Conservation (phyloP, 129 eudicot genomes). For the Flaveria brownii region DNA sequence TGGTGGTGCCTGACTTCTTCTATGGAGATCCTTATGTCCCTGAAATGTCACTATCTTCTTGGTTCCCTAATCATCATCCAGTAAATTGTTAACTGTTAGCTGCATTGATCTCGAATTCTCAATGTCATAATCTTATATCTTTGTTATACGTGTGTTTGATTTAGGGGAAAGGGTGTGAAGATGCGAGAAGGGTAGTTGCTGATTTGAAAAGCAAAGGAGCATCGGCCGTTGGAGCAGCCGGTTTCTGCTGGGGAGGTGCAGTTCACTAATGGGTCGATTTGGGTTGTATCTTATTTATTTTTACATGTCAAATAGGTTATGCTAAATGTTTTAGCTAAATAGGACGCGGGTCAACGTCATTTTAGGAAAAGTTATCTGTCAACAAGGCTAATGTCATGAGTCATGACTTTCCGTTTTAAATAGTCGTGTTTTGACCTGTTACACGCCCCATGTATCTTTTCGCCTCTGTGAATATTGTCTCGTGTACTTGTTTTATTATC, state of each 20-base stretch:
- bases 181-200: constrained; percentile 52
- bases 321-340: neutral
- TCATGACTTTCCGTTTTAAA: neutral
- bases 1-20: constrained; percentile 73
- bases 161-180: constrained; percentile 62
- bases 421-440: neutral
- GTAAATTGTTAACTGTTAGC: constrained; percentile 29
- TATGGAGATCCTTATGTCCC: constrained; percentile 55
- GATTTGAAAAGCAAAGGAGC: constrained; percentile 52
- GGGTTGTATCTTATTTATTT: neutral
- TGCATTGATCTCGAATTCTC: neutral
- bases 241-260: constrained; percentile 78
- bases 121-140: neutral
- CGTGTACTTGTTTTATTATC: neutral
- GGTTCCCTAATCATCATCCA: constrained; percentile 49
- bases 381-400: neutral
- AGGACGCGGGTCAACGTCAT: neutral
- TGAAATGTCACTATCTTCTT: constrained; percentile 24
- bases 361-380: neutral
- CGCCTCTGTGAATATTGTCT: neutral
- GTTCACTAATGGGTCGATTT: constrained; percentile 2
- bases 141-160: neutral
- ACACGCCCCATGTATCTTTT: neutral
- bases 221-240: constrained; percentile 58
- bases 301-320: neutral